These are phyloP conservation scores for Suhomyces faveliae DNA, from an alignment of 805 yeast genomes.

Conservation along the genomic window DNA sequence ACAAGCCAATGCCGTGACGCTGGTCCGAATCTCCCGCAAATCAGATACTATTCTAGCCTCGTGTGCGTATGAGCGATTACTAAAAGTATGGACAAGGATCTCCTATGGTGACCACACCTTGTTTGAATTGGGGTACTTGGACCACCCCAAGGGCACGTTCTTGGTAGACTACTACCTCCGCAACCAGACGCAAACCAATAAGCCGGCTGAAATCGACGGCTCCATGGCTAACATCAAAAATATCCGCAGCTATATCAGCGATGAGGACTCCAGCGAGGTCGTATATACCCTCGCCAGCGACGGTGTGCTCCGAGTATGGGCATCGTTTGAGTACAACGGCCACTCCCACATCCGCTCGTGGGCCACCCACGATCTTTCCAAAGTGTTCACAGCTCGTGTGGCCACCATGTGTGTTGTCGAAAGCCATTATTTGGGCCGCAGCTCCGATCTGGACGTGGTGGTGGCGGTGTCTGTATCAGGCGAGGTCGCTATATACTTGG, in stretches of 20 bases:
- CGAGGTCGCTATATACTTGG: constrained; percentile 39
- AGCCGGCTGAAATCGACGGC: constrained; percentile 12
- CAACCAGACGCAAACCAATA: neutral
- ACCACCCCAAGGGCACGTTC: constrained; percentile 51
- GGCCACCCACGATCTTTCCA: constrained; percentile 43
- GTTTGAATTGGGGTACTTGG: constrained; percentile 67
- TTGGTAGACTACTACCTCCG: constrained; percentile 49
- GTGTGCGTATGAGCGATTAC: constrained; percentile 59
- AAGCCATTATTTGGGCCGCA: constrained; percentile 27
- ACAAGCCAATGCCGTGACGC: constrained; percentile 62
- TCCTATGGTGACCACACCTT: constrained; percentile 58
- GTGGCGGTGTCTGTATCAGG: constrained; percentile 45
- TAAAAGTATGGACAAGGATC: constrained; percentile 77
- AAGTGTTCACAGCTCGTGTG: constrained; percentile 7
- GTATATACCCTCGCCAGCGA: constrained; percentile 68
- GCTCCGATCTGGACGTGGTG: constrained; percentile 26
- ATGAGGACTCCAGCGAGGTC: constrained; percentile 34
- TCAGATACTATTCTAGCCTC: constrained; percentile 62
- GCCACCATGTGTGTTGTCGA: constrained; percentile 35
- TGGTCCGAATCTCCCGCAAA: constrained; percentile 62
- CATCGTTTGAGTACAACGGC: constrained; percentile 59
- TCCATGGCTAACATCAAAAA: constrained; percentile 37
- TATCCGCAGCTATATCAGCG: constrained; percentile 31
- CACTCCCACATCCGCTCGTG: constrained; percentile 56
- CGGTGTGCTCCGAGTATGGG: constrained; percentile 63